Percentiles rank a stretch among this genome's conserved stretches.
These are phyloP conservation scores for Aspergillus haitiensis DNA, from an alignment of 495 filamentous ascomycete genomes.

Conservation along the genomic window DNA sequence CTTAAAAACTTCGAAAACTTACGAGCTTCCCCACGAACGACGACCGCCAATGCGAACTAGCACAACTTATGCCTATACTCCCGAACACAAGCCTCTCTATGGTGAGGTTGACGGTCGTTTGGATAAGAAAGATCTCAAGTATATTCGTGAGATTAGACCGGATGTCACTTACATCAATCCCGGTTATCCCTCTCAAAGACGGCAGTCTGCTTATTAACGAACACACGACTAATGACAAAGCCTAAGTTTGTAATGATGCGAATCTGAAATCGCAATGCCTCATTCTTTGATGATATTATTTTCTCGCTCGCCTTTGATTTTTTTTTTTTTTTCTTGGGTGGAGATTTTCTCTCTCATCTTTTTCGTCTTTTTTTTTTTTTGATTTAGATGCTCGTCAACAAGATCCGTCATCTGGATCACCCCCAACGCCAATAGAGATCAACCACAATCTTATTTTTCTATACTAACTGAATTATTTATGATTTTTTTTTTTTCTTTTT, in stretches of 20 bases:
- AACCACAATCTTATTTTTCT: neutral
- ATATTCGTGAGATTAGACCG: slow-evolving; percentile 18
- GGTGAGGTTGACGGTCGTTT: slow-evolving; percentile 20
- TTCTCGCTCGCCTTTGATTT: neutral
- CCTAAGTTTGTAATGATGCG: neutral
- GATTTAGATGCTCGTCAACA: neutral
- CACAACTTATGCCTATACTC: slow-evolving; percentile 26
- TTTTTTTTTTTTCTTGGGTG: neutral
- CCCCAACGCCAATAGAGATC: neutral
- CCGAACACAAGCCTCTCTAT: slow-evolving; percentile 19
- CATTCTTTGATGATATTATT: neutral
- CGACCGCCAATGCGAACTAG: slow-evolving; percentile 22
- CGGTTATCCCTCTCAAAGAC: slow-evolving; percentile 19
- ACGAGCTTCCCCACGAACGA: slow-evolving; percentile 24
- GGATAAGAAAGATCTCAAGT: slow-evolving; percentile 19
- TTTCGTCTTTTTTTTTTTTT: slow-evolving; percentile 1
- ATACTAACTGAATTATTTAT: neutral
- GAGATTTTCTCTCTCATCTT: neutral
- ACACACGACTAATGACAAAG: slow-evolving; percentile 19
- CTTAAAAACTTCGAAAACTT: slow-evolving; percentile 21
- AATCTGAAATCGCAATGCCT: neutral
- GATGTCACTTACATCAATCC: slow-evolving; percentile 14
- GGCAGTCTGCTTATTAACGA: slow-evolving; percentile 31
- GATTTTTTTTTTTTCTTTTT: neutral
- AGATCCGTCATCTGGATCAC: neutral